A percentile compares a stretch with the other conserved stretches of the same genome.
Evolutionary conservation across 371 early-diverging fungal genomes (phyloP).

Genomic region (Mucor racemosus): DNA sequence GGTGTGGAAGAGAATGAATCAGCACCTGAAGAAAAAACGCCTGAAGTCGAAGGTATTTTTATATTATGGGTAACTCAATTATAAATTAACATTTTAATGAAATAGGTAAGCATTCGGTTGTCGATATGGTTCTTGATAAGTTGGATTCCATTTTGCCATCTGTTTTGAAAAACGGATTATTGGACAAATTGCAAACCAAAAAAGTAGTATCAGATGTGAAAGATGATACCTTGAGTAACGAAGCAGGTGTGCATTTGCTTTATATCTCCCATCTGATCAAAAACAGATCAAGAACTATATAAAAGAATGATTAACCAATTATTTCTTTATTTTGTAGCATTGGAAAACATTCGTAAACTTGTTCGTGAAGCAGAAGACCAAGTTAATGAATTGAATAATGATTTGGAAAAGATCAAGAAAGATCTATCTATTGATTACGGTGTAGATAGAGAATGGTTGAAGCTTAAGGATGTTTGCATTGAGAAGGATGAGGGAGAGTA

Average conservation of each 20-base stretch:
- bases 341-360: conserved; percentile 40
- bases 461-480: conserved; percentile 72
- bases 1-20: neutral
- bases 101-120: conserved; percentile 21
- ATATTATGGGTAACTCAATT: neutral
- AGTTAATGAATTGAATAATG: conserved; percentile 33
- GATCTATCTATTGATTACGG: conserved; percentile 69
- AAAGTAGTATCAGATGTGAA: conserved; percentile 4
- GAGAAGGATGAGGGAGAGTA: conserved; percentile 76
- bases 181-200: conserved; percentile 15
- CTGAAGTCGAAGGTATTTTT: neutral
- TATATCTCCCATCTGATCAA: no score
- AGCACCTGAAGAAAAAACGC: neutral
- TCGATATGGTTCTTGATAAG: conserved; percentile 20
- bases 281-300: neutral
- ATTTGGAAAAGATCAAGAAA: conserved; percentile 42
- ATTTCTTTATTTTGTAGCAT: conserved; percentile 26
- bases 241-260: conserved; percentile 22
- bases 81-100: neutral
- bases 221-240: neutral
- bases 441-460: conserved; percentile 59
- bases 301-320: neutral
- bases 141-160: conserved; percentile 28
- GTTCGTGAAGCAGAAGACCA: conserved; percentile 47
- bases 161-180: conserved; percentile 14